Evolutionary conservation across 805 yeast genomes (phyloP).

Genomic region (Torulaspora maleeae): DNA sequence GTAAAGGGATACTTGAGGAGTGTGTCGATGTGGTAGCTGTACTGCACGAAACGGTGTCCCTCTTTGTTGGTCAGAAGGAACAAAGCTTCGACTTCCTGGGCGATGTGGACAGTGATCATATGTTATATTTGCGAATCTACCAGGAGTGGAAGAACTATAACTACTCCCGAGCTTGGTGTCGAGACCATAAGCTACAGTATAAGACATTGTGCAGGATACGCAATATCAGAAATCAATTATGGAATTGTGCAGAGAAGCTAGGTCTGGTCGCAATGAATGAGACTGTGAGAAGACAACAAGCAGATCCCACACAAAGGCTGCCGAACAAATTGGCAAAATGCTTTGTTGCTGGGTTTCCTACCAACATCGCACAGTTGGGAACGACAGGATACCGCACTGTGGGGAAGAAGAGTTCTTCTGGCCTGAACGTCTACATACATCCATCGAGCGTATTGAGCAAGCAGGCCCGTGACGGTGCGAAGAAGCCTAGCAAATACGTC

Average conservation of each 20-base stretch:
- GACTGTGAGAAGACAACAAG: conserved; percentile 9
- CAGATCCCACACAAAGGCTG: conserved; percentile 1
- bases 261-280: conserved; percentile 25
- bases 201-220: conserved; percentile 63
- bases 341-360: conserved; percentile 35
- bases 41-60: conserved; percentile 70
- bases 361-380: conserved; percentile 30
- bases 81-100: conserved; percentile 43
- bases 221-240: conserved; percentile 68
- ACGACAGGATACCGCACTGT: conserved; percentile 30
- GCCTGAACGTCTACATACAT: conserved; percentile 73
- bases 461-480: conserved; percentile 35
- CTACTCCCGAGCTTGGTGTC: conserved; percentile 75
- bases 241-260: conserved; percentile 47
- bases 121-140: conserved; percentile 69
- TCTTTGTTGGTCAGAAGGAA: conserved; percentile 23
- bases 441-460: conserved; percentile 72
- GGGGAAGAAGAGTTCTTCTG: conserved; percentile 42
- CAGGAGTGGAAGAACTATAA: conserved; percentile 69
- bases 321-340: conserved; percentile 18
- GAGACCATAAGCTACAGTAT: conserved; percentile 74
- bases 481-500: conserved; percentile 70
- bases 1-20: conserved; percentile 56
- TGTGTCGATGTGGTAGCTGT: conserved; percentile 72
- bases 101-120: conserved; percentile 61